Evolutionary conservation across 495 filamentous ascomycete genomes (phyloP), one percentile per base, ranked within the genome.

Genomic region (Penicillium verhagenii): DNA sequence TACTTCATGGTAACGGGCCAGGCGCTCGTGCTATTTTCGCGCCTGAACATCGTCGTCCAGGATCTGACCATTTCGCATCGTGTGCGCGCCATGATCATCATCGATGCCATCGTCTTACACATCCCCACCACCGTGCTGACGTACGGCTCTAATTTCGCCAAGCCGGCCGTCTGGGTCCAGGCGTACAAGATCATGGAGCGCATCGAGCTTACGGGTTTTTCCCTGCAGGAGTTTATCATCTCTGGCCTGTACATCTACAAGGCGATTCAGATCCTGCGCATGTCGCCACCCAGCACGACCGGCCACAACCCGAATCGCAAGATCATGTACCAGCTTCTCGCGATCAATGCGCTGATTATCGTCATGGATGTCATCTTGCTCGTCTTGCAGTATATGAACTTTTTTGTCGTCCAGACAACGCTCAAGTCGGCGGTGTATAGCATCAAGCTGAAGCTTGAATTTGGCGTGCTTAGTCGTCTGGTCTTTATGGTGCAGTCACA

Each of bases 231-330:
- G 52, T 58, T 72, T 39, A 63, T 77, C 33, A 72, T 83, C 47
- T 81, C 80, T 3, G 70, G 70, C 10, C 51, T 82, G 5, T 83
- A 81, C 56, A 70, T 81, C 21, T 73, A 63, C 60, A 72, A 74
- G 45, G 75, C 72, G 11, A 57, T 64, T 39, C 64, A 50, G 33
- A 64, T 78, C 10, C 66, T 79, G 1, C 66, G 70, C 40, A 64
- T 68, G 7, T 53, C 68, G 6, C 60, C 59, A 4, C 69, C 53
- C 21, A 48, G 59, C 10, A 52, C 26, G 35, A 42, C 40, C 31
- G 49, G 59, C n/a, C 51, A 56, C 35, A 54, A 69, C 47, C 52
- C 59, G n/a, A 69, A 65, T 26, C 44, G 60, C 51, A 26, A 60
- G 1, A 53, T 74, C 11, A 61, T 77, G 55, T 54, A 56, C 31